phyloP scores from a whole-genome alignment of 306 rosid genomes.

The Vicia sativa region DNA sequence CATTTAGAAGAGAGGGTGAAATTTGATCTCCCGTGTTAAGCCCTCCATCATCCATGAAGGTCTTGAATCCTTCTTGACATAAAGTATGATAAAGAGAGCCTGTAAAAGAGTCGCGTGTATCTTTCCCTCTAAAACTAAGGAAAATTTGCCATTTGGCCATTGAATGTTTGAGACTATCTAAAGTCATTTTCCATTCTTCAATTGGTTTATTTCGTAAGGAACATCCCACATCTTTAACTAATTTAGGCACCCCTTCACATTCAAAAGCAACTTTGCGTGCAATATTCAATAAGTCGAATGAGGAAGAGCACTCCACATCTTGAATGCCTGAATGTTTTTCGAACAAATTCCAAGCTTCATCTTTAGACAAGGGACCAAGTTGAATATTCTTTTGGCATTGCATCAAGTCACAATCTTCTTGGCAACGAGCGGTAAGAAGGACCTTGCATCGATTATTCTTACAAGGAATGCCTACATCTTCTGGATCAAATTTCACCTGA shows the following conservation, averaged over 20 bases:
- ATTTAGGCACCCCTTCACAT: constrained; percentile 34
- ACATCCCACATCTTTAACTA: constrained; percentile 28
- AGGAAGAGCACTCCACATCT: neutral
- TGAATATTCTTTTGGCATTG: constrained; percentile 5
- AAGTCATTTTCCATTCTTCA: constrained; percentile 24
- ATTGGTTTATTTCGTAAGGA: constrained; percentile 17
- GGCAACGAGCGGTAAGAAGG: constrained; percentile 1
- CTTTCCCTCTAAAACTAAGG: constrained; percentile 1
- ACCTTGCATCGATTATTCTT: neutral
- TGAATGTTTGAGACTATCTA: constrained; percentile 20
- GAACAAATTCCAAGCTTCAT: constrained; percentile 32
- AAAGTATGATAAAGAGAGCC: constrained; percentile 21
- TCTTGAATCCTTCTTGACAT: neutral
- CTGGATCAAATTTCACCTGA: constrained; percentile 5
- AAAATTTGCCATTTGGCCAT: neutral
- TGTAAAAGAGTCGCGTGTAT: constrained; percentile 2
- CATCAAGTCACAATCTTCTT: constrained; percentile 20
- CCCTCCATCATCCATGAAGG: constrained; percentile 29
- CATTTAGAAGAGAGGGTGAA: neutral
- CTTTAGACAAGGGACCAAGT: neutral
- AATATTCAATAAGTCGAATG: neutral
- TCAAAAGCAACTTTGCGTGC: neutral
- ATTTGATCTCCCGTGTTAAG: constrained; percentile 14
- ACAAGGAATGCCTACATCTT: constrained; percentile 32
- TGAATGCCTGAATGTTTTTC: constrained; percentile 14